Percentiles rank a stretch among this genome's conserved stretches.
phyloP scores from a whole-genome alignment of 345 rosid species.

The Populus ilicifolia region DNA sequence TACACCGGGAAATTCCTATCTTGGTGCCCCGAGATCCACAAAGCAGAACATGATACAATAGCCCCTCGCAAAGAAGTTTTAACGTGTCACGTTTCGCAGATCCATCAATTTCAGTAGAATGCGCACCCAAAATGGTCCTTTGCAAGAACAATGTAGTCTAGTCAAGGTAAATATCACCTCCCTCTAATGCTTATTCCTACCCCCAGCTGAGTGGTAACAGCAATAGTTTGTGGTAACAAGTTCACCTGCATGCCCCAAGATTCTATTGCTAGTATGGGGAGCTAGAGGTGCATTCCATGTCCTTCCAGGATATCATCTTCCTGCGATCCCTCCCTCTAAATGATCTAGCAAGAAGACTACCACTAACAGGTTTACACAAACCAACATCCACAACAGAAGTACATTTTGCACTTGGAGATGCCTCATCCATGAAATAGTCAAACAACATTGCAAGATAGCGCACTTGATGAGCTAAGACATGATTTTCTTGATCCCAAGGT shows the following conservation, averaged over 20 bases:
- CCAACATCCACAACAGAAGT: slow-evolving; percentile 71
- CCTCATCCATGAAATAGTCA: slow-evolving; percentile 68
- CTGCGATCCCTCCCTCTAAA: slow-evolving; percentile 85
- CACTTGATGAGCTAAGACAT: slow-evolving; percentile 66
- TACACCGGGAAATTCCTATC: neutral
- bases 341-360: slow-evolving; percentile 72
- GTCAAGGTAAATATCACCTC: neutral
- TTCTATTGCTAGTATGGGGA: slow-evolving; percentile 24
- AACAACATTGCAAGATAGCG: slow-evolving; percentile 73
- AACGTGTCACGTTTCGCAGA: neutral
- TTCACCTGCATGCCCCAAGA: neutral
- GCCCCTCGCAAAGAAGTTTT: neutral
- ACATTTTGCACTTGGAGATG: slow-evolving; percentile 41
- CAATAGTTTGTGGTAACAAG: neutral
- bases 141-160: neutral
- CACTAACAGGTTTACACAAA: slow-evolving; percentile 68
- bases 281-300: slow-evolving; percentile 47
- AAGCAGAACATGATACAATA: neutral
- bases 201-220: neutral
- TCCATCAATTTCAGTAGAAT: neutral
- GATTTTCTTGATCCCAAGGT: slow-evolving; percentile 56
- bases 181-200: neutral
- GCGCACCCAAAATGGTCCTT: neutral
- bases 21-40: neutral
- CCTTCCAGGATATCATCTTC: slow-evolving; percentile 92